phyloP scores from a whole-genome alignment of 345 rosid genomes.

The Luvunga scandens region DNA sequence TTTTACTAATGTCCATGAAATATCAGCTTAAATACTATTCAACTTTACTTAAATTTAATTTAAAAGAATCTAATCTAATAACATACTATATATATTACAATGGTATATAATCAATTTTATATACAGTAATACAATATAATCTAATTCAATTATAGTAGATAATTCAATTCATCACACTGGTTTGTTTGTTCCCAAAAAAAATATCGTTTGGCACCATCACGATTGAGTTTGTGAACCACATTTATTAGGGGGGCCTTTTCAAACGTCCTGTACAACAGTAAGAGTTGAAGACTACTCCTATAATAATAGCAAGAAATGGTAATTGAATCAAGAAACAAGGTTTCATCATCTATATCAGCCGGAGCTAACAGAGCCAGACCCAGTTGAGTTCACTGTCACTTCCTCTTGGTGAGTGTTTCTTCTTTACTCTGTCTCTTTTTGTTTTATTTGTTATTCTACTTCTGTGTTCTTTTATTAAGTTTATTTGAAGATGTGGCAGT shows the following conservation, averaged over 20 bases:
- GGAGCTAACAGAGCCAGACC: slow-evolving; percentile 14
- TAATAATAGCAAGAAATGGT: not conserved
- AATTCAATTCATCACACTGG: no score
- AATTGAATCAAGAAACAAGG: slow-evolving; percentile 6
- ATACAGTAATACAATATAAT: no score
- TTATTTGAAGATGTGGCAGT: not conserved
- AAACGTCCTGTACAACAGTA: not conserved
- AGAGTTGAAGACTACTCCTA: not conserved
- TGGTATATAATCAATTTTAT: no score
- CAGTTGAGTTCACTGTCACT: slow-evolving; percentile 10
- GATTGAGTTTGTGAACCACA: not conserved
- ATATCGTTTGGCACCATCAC: not conserved
- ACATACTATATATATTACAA: no score
- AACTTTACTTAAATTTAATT: no score
- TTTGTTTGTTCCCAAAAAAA: not conserved
- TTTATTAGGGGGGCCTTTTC: not conserved
- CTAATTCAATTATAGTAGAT: no score
- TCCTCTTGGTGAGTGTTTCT: slow-evolving; percentile 22
- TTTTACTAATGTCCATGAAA: no score
- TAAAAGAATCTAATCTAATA: no score
- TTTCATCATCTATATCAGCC: slow-evolving; percentile 23
- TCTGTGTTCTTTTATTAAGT: slow-evolving; percentile 6
- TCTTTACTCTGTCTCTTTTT: not conserved
- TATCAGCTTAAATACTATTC: no score
- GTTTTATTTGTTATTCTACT: not conserved